phyloP scores from a whole-genome alignment of 2,329 filamentous ascomycete genomes.

The Aureobasidium sp. region DNA sequence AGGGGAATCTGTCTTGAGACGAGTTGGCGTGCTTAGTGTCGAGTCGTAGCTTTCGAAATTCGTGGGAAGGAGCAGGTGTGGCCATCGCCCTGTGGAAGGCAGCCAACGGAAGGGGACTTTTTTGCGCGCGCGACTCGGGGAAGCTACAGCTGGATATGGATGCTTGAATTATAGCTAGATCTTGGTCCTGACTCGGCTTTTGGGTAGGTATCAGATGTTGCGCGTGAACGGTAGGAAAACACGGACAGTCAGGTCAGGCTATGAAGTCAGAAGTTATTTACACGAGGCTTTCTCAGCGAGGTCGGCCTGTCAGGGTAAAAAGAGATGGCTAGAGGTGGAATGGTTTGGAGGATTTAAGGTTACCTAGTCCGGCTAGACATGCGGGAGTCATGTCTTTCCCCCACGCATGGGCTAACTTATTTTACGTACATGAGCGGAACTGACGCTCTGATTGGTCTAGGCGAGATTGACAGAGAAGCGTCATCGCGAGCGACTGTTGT shows the following conservation, averaged over 20 bases:
- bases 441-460: neutral
- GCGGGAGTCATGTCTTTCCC: slow-evolving; percentile 6
- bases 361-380: neutral
- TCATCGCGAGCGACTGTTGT: neutral
- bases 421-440: neutral
- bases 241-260: neutral
- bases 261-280: neutral
- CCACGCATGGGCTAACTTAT: neutral
- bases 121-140: neutral
- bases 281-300: neutral
- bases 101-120: neutral
- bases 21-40: slow-evolving; percentile 2
- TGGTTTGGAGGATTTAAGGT: neutral
- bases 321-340: neutral
- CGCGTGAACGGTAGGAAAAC: neutral
- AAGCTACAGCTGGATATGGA: neutral
- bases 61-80: slow-evolving; percentile 5
- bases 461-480: neutral
- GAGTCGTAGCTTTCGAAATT: slow-evolving; percentile 13
- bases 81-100: slow-evolving; percentile 7
- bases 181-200: neutral
- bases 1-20: neutral
- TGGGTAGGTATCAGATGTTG: neutral
- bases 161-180: neutral
- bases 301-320: neutral